Percentiles rank a stretch among this genome's conserved stretches.
Conservation (phyloP, 441 rosid genomes). For the Arabidopsis lyrata region DNA sequence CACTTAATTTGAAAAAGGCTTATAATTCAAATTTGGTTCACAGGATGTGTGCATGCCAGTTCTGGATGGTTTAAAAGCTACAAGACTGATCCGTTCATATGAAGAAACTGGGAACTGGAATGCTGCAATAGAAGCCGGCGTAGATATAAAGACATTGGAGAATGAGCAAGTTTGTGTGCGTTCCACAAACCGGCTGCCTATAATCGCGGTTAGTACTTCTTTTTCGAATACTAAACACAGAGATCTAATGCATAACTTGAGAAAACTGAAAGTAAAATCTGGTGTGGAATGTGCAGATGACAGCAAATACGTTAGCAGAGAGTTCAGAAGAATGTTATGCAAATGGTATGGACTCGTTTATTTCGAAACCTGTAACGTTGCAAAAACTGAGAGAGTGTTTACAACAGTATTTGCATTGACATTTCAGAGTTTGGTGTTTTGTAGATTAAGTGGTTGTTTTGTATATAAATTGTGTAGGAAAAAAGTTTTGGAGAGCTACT, state of each 20-base stretch:
- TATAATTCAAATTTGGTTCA: conserved; percentile 51
- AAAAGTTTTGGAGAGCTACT: conserved; percentile 58
- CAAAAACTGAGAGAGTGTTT: conserved; percentile 81
- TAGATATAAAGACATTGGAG: conserved; percentile 49
- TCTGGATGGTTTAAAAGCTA: conserved; percentile 92
- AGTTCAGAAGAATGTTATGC: conserved; percentile 90
- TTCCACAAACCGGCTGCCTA: conserved; percentile 62
- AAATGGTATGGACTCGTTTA: conserved; percentile 96
- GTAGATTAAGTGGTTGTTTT: conserved; percentile 53
- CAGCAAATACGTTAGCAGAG: conserved; percentile 92
- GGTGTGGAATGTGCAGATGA: conserved; percentile 77
- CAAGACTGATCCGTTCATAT: conserved; percentile 85
- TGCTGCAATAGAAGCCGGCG: conserved; percentile 75
- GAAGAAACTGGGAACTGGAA: conserved; percentile 92
- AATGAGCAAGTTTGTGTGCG: conserved; percentile 20
- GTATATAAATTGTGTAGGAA: conserved; percentile 51
- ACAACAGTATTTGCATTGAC: conserved; percentile 63
- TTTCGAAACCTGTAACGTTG: conserved; percentile 89
- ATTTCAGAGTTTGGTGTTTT: conserved; percentile 30
- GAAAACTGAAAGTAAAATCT: conserved; percentile 10
- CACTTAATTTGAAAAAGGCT: conserved; percentile 61
- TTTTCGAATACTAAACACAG: conserved; percentile 45
- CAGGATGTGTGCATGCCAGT: conserved; percentile 99
- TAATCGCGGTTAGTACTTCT: conserved; percentile 72
- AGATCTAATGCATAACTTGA: conserved; percentile 56